phyloP scores from a whole-genome alignment of 2,329 filamentous ascomycete species.

The Fusarium compactum region DNA sequence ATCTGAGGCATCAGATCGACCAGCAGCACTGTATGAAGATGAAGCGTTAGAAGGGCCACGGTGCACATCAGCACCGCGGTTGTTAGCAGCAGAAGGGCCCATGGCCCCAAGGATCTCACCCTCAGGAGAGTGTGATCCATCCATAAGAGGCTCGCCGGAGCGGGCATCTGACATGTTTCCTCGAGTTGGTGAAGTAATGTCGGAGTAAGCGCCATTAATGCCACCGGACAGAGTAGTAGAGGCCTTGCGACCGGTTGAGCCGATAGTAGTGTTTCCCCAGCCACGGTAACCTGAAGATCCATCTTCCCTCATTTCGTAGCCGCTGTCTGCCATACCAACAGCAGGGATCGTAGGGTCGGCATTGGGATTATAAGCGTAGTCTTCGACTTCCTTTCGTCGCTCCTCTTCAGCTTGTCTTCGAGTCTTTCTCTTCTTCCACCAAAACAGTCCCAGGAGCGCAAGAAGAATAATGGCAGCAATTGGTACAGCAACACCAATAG shows the following conservation, averaged over 20 bases:
- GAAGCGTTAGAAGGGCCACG: slow-evolving; percentile 96
- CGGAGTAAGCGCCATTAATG: slow-evolving; percentile 76
- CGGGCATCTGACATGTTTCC: slow-evolving; percentile 75
- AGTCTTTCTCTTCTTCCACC: slow-evolving; percentile 91
- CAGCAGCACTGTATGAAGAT: slow-evolving; percentile 89
- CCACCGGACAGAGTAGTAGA: slow-evolving; percentile 91
- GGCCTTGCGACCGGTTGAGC: slow-evolving; percentile 81
- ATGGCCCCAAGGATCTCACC: slow-evolving; percentile 87
- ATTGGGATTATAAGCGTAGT: slow-evolving; percentile 98
- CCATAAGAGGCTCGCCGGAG: slow-evolving; percentile 73
- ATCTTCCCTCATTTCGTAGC: slow-evolving; percentile 83
- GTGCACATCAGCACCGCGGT: slow-evolving; percentile 77
- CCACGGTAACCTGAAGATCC: slow-evolving; percentile 86
- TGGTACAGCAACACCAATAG: slow-evolving; percentile 92
- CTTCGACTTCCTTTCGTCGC: slow-evolving; percentile 94
- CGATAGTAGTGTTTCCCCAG: slow-evolving; percentile 84
- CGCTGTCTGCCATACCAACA: slow-evolving; percentile 62
- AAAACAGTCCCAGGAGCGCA: slow-evolving; percentile 79
- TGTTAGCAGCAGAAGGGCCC: slow-evolving; percentile 76
- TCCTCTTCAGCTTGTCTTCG: slow-evolving; percentile 87
- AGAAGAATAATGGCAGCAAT: slow-evolving; percentile 88
- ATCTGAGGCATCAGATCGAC: slow-evolving; percentile 77
- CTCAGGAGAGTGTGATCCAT: slow-evolving; percentile 69
- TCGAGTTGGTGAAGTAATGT: slow-evolving; percentile 74
- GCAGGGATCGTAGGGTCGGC: slow-evolving; percentile 82